These are phyloP conservation scores for Collariella sp. DNA, from an alignment of 495 filamentous ascomycete species.

Conservation along the genomic window DNA sequence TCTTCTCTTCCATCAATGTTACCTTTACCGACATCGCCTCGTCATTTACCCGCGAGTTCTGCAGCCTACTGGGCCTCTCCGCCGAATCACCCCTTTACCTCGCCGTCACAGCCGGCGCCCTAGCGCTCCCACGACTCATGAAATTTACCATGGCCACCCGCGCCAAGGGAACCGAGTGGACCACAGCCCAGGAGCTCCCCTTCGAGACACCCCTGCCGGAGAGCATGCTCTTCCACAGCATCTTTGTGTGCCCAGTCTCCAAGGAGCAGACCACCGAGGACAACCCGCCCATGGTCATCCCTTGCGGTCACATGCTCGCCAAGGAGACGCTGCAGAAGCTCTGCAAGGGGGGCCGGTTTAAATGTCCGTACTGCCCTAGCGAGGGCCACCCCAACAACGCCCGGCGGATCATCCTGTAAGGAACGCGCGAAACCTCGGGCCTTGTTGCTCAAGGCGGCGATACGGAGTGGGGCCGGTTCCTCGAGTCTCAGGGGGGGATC, in stretches of 20 bases:
- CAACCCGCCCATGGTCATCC: constrained; percentile 97
- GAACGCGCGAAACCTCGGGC: constrained; percentile 1
- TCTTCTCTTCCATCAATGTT: constrained; percentile 58
- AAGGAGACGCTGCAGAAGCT: constrained; percentile 69
- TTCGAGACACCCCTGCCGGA: constrained; percentile 85
- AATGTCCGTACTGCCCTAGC: constrained; percentile 92
- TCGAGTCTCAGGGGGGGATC: too few relatives aligned
- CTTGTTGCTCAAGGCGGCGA: neutral
- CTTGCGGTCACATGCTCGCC: constrained; percentile 91
- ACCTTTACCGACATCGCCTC: constrained; percentile 73
- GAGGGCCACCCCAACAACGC: constrained; percentile 73
- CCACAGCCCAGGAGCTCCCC: constrained; percentile 78
- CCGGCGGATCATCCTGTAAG: constrained; percentile 54
- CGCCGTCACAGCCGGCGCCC: constrained; percentile 81
- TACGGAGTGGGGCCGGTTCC: neutral
- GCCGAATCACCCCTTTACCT: constrained; percentile 87
- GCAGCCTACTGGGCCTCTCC: constrained; percentile 77
- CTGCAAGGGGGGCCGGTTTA: constrained; percentile 72
- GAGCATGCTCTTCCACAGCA: constrained; percentile 84
- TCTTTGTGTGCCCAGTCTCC: constrained; percentile 95
- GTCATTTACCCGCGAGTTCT: constrained; percentile 90
- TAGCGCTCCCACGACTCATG: constrained; percentile 75
- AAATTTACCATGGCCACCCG: constrained; percentile 78
- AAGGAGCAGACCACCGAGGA: constrained; percentile 90
- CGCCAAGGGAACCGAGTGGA: constrained; percentile 89